Percentiles rank a stretch among this genome's conserved stretches.
phyloP scores from a whole-genome alignment of 352 stramenopile species.

The Aphanomyces invadans region DNA sequence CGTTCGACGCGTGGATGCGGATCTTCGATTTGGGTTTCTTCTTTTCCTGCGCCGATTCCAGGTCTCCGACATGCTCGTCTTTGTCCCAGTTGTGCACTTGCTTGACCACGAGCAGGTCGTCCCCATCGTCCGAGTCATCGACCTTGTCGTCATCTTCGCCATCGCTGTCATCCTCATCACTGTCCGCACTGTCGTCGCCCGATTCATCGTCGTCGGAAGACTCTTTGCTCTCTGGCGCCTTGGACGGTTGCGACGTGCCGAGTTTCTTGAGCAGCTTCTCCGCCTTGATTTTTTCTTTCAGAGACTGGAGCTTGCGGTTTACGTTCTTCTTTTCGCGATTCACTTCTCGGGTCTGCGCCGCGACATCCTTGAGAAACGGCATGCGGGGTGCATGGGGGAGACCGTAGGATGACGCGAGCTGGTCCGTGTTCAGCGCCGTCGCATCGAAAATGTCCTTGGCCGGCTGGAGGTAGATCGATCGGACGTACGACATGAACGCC shows the following conservation, averaged over 20 bases:
- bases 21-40: constrained; percentile 81
- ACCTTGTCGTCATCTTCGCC: constrained; percentile 30
- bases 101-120: constrained; percentile 92
- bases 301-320: constrained; percentile 93
- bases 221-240: too few relatives aligned
- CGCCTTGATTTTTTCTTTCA: constrained; percentile 98
- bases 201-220: too few relatives aligned
- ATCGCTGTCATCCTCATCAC: not conserved
- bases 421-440: constrained; percentile 83
- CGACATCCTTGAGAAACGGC: constrained; percentile 76
- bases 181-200: too few relatives aligned
- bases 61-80: constrained; percentile 35
- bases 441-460: constrained; percentile 93
- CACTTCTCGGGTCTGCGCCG: constrained; percentile 80
- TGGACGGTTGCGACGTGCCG: constrained; percentile 30
- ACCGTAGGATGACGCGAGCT: constrained; percentile 91
- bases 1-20: constrained; percentile 59
- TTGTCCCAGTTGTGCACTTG: constrained; percentile 75
- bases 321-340: constrained; percentile 94
- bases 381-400: constrained; percentile 89
- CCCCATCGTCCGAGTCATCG: constrained; percentile 70
- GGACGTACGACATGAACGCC: constrained; percentile 97
- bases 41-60: constrained; percentile 51
- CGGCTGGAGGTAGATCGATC: constrained; percentile 93
- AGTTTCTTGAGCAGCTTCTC: constrained; percentile 93